These are phyloP conservation scores for Pseudopyricularia cyperi DNA, from an alignment of 2,329 filamentous ascomycete species.

Conservation along the genomic window DNA sequence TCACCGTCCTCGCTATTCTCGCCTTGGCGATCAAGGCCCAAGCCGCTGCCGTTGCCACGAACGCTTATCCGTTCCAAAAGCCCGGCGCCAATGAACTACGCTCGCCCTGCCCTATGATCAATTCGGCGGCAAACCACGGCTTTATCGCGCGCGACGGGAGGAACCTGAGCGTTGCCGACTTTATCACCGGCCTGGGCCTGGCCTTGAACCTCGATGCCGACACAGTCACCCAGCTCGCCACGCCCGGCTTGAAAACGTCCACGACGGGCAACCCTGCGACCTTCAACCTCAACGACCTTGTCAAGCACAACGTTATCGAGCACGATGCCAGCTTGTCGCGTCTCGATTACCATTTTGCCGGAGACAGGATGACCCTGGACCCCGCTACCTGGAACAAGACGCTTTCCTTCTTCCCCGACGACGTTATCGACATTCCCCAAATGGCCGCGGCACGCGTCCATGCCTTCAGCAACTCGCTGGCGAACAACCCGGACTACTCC, in stretches of 20 bases:
- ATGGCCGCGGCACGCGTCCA: too few species aligned
- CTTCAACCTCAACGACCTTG: slow-evolving; percentile 64
- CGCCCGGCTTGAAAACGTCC: slow-evolving; percentile 39
- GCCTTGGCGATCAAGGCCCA: too few species aligned
- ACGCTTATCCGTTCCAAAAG: too few species aligned
- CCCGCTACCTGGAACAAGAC: not conserved
- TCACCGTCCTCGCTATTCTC: too few species aligned
- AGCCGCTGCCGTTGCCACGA: too few species aligned
- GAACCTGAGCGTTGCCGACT: not conserved
- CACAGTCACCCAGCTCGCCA: slow-evolving; percentile 55
- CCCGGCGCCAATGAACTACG: too few species aligned
- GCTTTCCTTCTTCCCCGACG: too few species aligned
- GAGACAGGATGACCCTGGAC: not conserved
- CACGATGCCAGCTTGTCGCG: not conserved
- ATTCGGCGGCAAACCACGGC: not conserved
- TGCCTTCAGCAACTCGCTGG: too few species aligned
- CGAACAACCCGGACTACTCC: too few species aligned
- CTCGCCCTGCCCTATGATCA: not conserved
- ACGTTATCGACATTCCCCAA: too few species aligned
- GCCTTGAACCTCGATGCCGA: slow-evolving; percentile 39
- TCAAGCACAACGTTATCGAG: slow-evolving; percentile 50
- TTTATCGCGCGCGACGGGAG: not conserved
- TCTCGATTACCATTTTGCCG: not conserved
- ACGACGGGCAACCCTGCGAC: slow-evolving; percentile 17
- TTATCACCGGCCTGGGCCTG: not conserved